Conservation (phyloP, 139 green algal species). For the Zygnema circumcarinatum region DNA sequence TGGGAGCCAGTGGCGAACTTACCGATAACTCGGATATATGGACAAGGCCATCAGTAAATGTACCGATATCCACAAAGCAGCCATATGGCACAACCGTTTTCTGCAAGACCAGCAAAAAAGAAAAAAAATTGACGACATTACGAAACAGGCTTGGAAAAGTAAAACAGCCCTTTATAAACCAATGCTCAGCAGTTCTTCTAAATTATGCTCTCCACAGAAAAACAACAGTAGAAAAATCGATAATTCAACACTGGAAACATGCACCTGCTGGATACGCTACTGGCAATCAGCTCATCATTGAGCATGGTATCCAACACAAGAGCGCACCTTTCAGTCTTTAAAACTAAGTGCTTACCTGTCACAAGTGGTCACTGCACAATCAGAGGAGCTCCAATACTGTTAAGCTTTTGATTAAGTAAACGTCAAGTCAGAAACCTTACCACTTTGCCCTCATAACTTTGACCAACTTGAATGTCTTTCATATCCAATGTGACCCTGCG, state of each 20-base stretch:
- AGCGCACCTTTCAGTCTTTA: too few species aligned
- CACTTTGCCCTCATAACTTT: constrained; percentile 47
- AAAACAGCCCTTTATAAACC: neutral
- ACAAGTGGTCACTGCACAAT: neutral
- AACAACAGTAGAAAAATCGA: neutral
- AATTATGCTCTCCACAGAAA: neutral
- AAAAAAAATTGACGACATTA: neutral
- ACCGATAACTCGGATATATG: constrained; percentile 90
- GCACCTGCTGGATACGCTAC: too few species aligned
- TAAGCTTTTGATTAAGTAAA: constrained; percentile 14
- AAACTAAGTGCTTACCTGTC: neutral
- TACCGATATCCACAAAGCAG: constrained; percentile 93
- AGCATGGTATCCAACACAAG: too few species aligned
- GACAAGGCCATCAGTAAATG: constrained; percentile 83
- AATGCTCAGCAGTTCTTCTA: neutral
- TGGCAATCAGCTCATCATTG: too few species aligned
- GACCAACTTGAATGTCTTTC: constrained; percentile 44
- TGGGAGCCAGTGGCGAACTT: neutral
- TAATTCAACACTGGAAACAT: too few species aligned
- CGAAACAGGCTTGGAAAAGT: neutral
- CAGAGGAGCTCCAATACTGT: neutral
- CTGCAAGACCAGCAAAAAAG: constrained; percentile 38
- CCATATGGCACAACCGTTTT: constrained; percentile 78
- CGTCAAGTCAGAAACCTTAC: constrained; percentile 33
- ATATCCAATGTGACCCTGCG: constrained; percentile 47